These are phyloP conservation scores for Chenopodium berlandieri DNA, from an alignment of 148 eudicot genomes.

Conservation along the genomic window DNA sequence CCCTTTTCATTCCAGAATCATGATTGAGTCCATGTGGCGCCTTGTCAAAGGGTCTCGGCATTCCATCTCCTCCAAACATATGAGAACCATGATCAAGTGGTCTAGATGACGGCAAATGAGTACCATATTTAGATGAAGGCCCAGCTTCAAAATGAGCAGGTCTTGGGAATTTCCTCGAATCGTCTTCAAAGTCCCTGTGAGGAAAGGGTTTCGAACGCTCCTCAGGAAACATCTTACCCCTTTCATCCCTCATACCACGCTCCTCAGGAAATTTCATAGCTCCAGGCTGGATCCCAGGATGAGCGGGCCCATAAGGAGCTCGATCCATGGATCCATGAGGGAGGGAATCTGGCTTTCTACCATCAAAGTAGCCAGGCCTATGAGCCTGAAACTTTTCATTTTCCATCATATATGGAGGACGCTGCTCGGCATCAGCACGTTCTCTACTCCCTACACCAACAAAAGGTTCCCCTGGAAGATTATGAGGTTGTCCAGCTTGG, in stretches of 20 bases:
- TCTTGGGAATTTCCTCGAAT: conserved; percentile 42
- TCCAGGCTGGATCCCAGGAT: conserved; percentile 35
- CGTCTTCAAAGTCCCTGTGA: conserved; percentile 50
- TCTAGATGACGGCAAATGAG: conserved; percentile 35
- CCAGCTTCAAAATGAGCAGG: conserved; percentile 47
- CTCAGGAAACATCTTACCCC: conserved; percentile 36
- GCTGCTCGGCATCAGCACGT: conserved; percentile 43
- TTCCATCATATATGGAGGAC: conserved; percentile 39
- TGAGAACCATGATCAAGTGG: conserved; percentile 39
- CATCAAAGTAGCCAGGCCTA: conserved; percentile 47
- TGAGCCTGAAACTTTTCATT: conserved; percentile 37
- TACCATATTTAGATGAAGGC: conserved; percentile 38
- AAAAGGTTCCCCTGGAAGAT: conserved; percentile 35
- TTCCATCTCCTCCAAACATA: conserved; percentile 40
- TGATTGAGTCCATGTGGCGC: conserved; percentile 40
- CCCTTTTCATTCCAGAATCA: conserved; percentile 42
- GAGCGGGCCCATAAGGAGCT: conserved; percentile 42
- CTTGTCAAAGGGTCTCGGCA: conserved; percentile 41
- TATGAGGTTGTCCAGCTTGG: conserved; percentile 36
- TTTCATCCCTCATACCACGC: conserved; percentile 46
- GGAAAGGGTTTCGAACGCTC: conserved; percentile 52
- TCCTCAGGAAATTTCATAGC: conserved; percentile 38
- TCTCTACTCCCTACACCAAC: conserved; percentile 47
- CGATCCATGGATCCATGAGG: conserved; percentile 42
- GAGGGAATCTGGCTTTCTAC: conserved; percentile 41